Percentiles rank a stretch among this genome's conserved stretches.
Evolutionary conservation across 164 flowering plant species (phyloP).

Genomic region (Stephania japonica): DNA sequence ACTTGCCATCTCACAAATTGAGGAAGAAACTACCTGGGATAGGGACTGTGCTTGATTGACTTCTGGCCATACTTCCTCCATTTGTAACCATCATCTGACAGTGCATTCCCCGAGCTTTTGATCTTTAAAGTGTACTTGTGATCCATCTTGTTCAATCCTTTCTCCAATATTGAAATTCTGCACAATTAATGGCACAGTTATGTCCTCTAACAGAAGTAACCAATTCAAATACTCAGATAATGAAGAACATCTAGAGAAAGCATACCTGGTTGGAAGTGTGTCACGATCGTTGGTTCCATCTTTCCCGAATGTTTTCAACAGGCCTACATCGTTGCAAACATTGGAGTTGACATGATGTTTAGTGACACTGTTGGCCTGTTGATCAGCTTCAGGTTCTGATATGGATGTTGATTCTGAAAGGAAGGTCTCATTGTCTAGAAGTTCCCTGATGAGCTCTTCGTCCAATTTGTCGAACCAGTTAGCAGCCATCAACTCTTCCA

Average conservation of each 20-base stretch:
- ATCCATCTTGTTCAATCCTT: slow-evolving; percentile 40
- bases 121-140: slow-evolving; percentile 67
- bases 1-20: too few relatives aligned
- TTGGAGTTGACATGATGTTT: slow-evolving; percentile 21
- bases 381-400: slow-evolving; percentile 14
- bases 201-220: background rate
- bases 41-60: slow-evolving; percentile 80
- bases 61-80: slow-evolving; percentile 98
- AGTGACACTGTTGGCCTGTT: slow-evolving; percentile 8
- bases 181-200: background rate
- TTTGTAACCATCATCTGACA: slow-evolving; percentile 86
- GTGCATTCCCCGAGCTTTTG: slow-evolving; percentile 49
- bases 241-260: background rate
- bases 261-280: slow-evolving; percentile 33
- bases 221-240: background rate
- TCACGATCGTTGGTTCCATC: slow-evolving; percentile 11
- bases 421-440: slow-evolving; percentile 53
- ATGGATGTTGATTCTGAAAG: slow-evolving; percentile 27
- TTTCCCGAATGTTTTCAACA: slow-evolving; percentile 22
- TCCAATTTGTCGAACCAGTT: slow-evolving; percentile 26
- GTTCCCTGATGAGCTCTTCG: slow-evolving; percentile 49
- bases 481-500: slow-evolving; percentile 27
- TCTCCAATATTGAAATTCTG: slow-evolving; percentile 43
- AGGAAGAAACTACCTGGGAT: slow-evolving; percentile 54
- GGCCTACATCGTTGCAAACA: slow-evolving; percentile 38